Base-by-base conservation (phyloP, 306 rosid genomes). In the Alnus glutinosa region DNA sequence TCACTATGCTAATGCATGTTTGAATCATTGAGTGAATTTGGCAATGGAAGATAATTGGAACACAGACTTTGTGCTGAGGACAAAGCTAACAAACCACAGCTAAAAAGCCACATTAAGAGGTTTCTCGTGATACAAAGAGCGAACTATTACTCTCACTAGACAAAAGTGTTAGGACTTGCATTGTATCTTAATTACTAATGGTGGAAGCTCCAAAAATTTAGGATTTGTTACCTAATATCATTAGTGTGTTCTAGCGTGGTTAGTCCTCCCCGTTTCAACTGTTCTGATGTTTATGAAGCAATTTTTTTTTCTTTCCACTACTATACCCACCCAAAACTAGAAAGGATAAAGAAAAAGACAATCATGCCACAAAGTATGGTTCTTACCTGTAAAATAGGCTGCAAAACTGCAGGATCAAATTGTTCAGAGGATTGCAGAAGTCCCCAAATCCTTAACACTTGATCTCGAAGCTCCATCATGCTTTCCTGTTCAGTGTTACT, bases 311-410 rank as follows among this genome's bases (percentile, higher is more conserved):
- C 23, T 12, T 62, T 34, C 42, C 50, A 39, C 8, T 67, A 16
- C 9, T 1, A 39, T 30, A 23, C 28, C 28, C 28, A 23, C 51
- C 57, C 48, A 69, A 71, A 79, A 75, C 59, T 73, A 57, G 52
- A 75, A 59, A 50, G 67, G 66, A 34, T 39, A 13, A 28, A 46
- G 42, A 32, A 59, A 13, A 51, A 74, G 16, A 68, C 19, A 54
- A 78, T 23, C 30, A 48, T n/a, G 67, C 23, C 8, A 39, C 12
- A 37, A 86, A 74, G 18, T 64, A 52, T 23, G 64, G 34, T 55
- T 46, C 91, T 66, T 89, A 94, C 98, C 89, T 85, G 97, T 51
- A 94, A 75, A 77, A 94, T 76, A 47, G 98, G 98, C 76, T 86
- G 89, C 83, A 94, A 84, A 71, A 86, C 19, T 16, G 92, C 36